Conservation (phyloP, 2,329 filamentous ascomycete genomes). For the Fonsecaea multimorphosa region DNA sequence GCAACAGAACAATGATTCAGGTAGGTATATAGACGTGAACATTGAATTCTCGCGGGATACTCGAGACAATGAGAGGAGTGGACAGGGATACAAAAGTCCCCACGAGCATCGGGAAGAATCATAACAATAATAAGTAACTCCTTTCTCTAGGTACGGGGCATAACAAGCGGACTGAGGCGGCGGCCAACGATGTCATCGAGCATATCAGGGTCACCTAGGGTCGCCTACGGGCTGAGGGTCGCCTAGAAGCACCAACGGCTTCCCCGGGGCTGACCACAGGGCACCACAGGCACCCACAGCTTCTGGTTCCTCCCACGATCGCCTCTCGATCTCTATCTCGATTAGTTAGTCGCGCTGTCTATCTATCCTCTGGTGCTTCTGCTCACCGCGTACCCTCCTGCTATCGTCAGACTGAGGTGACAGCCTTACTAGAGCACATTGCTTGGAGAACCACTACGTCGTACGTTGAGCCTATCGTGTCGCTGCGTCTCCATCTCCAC, state of each 20-base stretch:
- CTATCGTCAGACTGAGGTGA: neutral
- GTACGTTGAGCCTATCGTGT: conserved; percentile 2
- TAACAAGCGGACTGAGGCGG: neutral
- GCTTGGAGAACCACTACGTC: neutral
- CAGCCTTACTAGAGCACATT: neutral
- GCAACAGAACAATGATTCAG: neutral
- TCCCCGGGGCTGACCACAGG: neutral
- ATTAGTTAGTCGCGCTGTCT: neutral
- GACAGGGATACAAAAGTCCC: neutral
- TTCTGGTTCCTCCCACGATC: too few species aligned
- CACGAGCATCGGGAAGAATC: neutral
- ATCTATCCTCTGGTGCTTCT: too few species aligned
- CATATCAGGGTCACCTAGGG: too few species aligned
- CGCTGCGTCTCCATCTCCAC: neutral
- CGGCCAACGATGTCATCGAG: conserved; percentile 31
- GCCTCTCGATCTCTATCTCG: conserved; percentile 7
- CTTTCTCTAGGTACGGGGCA: neutral
- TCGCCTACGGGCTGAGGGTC: too few species aligned
- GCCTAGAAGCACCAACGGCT: neutral
- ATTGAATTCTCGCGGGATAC: neutral
- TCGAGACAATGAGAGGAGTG: neutral
- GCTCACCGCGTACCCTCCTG: neutral
- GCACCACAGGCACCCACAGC: too few species aligned
- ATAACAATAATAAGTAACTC: conserved; percentile 1
- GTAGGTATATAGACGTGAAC: neutral